phyloP scores from a whole-genome alignment of 2,329 filamentous ascomycete genomes.

The Clonostachys rhizophaga region DNA sequence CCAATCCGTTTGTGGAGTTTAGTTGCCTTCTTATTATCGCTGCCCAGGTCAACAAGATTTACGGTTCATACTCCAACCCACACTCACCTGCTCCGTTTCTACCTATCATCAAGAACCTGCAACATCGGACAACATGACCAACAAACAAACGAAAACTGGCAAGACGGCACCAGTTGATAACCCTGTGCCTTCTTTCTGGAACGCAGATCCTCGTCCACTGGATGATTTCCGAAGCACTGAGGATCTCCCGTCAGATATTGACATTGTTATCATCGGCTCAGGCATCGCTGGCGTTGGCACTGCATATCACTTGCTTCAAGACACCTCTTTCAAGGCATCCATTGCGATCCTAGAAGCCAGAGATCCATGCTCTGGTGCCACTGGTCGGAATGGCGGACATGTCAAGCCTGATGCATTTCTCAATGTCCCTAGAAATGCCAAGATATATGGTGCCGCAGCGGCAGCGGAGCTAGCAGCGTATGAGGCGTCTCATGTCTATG shows the following conservation, averaged over 20 bases:
- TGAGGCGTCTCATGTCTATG: slow-evolving; percentile 9
- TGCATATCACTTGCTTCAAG: slow-evolving; percentile 8
- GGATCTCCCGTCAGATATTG: slow-evolving; percentile 3
- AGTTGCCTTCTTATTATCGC: too few species aligned
- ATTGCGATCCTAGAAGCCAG: slow-evolving; percentile 26
- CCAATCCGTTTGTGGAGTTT: too few species aligned
- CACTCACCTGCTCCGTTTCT: not conserved
- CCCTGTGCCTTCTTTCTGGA: slow-evolving; percentile 10
- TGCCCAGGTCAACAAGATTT: too few species aligned
- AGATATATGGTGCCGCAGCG: slow-evolving; percentile 7
- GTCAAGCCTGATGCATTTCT: slow-evolving; percentile 11
- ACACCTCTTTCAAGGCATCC: not conserved
- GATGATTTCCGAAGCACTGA: slow-evolving; percentile 9
- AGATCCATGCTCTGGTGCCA: slow-evolving; percentile 27
- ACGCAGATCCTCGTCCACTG: slow-evolving; percentile 5
- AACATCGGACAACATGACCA: not conserved
- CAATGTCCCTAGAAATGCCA: slow-evolving; percentile 8
- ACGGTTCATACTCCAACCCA: not conserved
- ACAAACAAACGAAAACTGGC: too few species aligned
- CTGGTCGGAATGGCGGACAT: slow-evolving; percentile 25
- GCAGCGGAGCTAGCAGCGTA: slow-evolving; percentile 15
- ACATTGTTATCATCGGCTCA: slow-evolving; percentile 8
- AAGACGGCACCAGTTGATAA: slow-evolving; percentile 5
- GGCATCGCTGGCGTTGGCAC: slow-evolving; percentile 9
- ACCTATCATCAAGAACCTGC: too few species aligned